A percentile compares a stretch with the other conserved stretches of the same genome.
phyloP scores from a whole-genome alignment of 106 monocot species.

The Xerophyta viscosa region DNA sequence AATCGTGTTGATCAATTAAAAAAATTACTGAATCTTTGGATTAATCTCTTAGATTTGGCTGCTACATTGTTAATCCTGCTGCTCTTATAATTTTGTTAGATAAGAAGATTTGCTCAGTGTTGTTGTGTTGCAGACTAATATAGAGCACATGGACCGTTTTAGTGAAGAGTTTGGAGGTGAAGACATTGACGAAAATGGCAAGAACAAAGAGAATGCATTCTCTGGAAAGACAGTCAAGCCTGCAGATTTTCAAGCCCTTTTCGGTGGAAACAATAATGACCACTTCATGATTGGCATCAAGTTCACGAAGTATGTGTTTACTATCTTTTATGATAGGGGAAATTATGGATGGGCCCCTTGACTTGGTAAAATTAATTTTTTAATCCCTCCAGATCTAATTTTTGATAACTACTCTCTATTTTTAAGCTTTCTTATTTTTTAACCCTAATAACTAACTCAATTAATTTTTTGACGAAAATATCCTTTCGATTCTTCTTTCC shows the following conservation, averaged over 20 bases:
- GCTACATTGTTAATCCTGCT: not conserved
- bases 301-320: conserved; percentile 53
- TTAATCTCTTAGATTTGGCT: too few species aligned
- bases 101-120: not conserved
- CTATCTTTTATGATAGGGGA: not conserved
- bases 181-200: conserved; percentile 27
- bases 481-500: too few species aligned
- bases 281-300: conserved; percentile 91
- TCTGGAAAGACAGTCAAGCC: conserved; percentile 45
- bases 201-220: conserved; percentile 17
- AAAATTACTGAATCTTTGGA: too few species aligned
- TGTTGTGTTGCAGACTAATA: conserved; percentile 43
- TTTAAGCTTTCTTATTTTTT: too few species aligned
- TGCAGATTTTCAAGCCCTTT: conserved; percentile 55
- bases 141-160: conserved; percentile 73
- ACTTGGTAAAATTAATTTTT: not conserved
- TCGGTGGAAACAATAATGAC: conserved; percentile 84
- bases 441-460: too few species aligned
- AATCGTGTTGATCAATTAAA: too few species aligned
- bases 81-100: not conserved
- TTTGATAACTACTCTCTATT: too few species aligned
- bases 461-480: too few species aligned
- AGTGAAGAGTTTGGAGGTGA: conserved; percentile 48
- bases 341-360: not conserved
- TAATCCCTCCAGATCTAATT: too few species aligned